Percentiles rank a stretch among this genome's conserved stretches.
Evolutionary conservation across 495 filamentous ascomycete species (phyloP).

Genomic region (Penicillium ochrochloron): DNA sequence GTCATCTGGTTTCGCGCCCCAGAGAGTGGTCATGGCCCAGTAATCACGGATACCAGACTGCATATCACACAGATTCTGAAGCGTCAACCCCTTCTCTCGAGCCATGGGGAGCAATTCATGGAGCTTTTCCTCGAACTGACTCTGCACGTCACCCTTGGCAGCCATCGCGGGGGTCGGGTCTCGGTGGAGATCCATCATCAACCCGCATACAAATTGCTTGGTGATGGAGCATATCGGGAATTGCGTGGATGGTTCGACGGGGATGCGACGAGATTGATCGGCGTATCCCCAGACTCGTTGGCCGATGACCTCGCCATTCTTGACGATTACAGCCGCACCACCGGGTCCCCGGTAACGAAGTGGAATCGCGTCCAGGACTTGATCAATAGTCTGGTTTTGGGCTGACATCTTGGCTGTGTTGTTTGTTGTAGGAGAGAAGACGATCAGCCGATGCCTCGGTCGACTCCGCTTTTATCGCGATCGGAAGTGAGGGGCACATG

Average conservation of each 20-base stretch:
- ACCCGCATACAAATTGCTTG: conserved; percentile 39
- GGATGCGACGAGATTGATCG: conserved; percentile 32
- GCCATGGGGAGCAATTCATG: conserved; percentile 28
- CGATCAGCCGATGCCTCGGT: not conserved
- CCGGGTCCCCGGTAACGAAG: conserved; percentile 17
- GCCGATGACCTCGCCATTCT: conserved; percentile 14
- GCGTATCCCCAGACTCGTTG: conserved; percentile 40
- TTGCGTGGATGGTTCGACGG: conserved; percentile 26
- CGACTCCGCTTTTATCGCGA: not conserved
- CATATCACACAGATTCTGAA: conserved; percentile 36
- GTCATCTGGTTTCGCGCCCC: conserved; percentile 38
- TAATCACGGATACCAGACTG: conserved; percentile 45
- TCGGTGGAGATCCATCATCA: conserved; percentile 36
- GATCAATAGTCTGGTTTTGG: conserved; percentile 15
- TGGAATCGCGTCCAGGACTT: conserved; percentile 20
- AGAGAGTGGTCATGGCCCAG: conserved; percentile 42
- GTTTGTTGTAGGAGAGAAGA: not conserved
- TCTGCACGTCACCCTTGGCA: conserved; percentile 25
- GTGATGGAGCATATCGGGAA: conserved; percentile 45
- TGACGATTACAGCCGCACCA: conserved; percentile 14
- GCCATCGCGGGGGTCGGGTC: conserved; percentile 27
- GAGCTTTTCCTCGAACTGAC: conserved; percentile 28
- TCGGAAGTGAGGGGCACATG: conserved; percentile 3
- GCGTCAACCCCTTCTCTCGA: conserved; percentile 26
- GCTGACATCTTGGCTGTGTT: conserved; percentile 21